Conservation (phyloP, 2,329 filamentous ascomycete species). For the Cercospora sp. region DNA sequence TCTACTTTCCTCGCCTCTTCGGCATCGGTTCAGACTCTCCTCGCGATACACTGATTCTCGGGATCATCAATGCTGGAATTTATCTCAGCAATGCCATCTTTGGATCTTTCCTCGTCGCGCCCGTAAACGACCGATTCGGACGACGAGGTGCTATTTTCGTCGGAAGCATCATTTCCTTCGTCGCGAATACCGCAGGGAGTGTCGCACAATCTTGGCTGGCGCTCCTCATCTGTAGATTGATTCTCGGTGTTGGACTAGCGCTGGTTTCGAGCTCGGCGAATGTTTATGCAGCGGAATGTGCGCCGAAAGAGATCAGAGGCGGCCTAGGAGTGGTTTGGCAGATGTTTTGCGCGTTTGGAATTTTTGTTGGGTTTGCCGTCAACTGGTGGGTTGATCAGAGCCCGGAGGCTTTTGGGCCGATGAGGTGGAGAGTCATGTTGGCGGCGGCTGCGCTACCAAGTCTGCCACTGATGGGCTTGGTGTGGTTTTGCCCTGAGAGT, state of each 20-base stretch:
- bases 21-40: slow-evolving; percentile 22
- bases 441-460: background rate
- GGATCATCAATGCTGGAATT: background rate
- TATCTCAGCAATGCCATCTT: background rate
- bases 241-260: background rate
- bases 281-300: background rate
- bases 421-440: background rate
- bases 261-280: background rate
- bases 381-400: background rate
- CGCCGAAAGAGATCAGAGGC: background rate
- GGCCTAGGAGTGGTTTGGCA: background rate
- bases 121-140: background rate
- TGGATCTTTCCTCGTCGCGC: background rate
- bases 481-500: background rate
- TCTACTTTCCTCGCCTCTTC: slow-evolving; percentile 31
- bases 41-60: slow-evolving; percentile 37
- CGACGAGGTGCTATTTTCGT: background rate
- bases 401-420: background rate
- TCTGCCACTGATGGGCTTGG: background rate
- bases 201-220: background rate
- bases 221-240: background rate
- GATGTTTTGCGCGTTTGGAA: background rate
- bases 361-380: background rate
- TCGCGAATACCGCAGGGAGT: background rate
- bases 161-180: background rate